phyloP scores from a whole-genome alignment of 73 alveolate species.

The Effrenium voratum region DNA sequence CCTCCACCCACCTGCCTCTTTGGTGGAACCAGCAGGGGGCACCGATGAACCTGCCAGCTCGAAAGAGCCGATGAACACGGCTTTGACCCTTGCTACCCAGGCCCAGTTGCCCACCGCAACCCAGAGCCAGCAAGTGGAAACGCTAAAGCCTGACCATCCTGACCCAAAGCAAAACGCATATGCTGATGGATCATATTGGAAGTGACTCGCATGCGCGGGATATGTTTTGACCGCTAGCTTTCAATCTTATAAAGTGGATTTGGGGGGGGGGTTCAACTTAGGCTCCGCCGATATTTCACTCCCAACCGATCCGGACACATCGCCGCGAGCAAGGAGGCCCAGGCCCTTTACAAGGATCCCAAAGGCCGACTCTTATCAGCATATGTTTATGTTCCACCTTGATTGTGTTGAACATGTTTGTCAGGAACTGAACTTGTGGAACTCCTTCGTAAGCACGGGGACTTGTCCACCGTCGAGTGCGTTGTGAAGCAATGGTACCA shows the following conservation, averaged over 20 bases:
- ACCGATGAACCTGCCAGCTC: too few relatives aligned
- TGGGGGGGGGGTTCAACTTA: background rate
- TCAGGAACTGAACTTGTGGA: background rate
- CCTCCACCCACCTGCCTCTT: too few relatives aligned
- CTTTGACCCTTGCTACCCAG: too few relatives aligned
- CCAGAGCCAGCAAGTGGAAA: too few relatives aligned
- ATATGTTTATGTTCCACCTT: background rate
- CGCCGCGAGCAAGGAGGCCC: background rate
- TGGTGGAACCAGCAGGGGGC: too few relatives aligned
- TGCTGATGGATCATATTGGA: background rate
- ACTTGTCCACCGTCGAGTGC: background rate
- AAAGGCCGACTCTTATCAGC: background rate
- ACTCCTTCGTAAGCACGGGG: background rate
- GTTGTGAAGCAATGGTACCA: background rate
- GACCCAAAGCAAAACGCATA: too few relatives aligned
- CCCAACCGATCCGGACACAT: background rate
- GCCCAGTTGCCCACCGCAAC: too few relatives aligned
- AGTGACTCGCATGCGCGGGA: background rate
- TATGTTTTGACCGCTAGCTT: background rate
- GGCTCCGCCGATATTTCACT: background rate
- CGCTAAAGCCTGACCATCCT: too few relatives aligned
- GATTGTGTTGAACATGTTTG: too few relatives aligned
- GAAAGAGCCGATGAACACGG: too few relatives aligned
- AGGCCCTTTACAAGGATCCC: background rate
- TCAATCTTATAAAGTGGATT: too few relatives aligned